A percentile compares a stretch with the other conserved stretches of the same genome.
phyloP scores from a whole-genome alignment of 2,329 filamentous ascomycete species.

The Colletotrichum sp. region DNA sequence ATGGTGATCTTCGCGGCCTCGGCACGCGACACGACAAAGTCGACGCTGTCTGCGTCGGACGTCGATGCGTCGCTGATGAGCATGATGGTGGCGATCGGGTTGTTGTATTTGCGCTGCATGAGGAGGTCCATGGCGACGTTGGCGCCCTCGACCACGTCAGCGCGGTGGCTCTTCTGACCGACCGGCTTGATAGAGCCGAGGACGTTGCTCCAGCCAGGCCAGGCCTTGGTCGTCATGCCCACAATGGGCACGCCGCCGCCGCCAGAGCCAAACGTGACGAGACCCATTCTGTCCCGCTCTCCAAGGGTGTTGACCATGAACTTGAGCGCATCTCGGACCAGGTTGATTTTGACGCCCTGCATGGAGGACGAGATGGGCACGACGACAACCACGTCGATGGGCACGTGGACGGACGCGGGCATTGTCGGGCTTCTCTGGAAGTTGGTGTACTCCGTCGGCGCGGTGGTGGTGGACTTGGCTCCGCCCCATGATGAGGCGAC shows the following conservation, averaged over 20 bases:
- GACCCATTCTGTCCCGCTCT: constrained; percentile 92
- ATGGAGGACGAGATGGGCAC: constrained; percentile 98
- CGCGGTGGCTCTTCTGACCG: constrained; percentile 93
- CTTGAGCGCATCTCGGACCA: constrained; percentile 87
- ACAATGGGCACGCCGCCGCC: constrained; percentile 92
- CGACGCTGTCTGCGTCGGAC: constrained; percentile 91
- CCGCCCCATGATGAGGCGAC: constrained; percentile 82
- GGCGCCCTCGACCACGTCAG: constrained; percentile 95
- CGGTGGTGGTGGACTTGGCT: constrained; percentile 82
- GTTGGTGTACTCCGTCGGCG: constrained; percentile 89
- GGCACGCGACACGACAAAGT: constrained; percentile 95
- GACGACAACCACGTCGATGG: constrained; percentile 93
- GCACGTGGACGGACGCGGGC: constrained; percentile 74
- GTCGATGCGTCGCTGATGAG: constrained; percentile 97
- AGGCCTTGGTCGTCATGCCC: constrained; percentile 96
- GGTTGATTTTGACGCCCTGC: constrained; percentile 98
- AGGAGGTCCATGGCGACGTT: constrained; percentile 98
- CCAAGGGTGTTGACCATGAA: constrained; percentile 92
- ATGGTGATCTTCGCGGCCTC: constrained; percentile 98
- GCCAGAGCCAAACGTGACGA: constrained; percentile 96
- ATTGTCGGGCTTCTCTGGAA: constrained; percentile 58
- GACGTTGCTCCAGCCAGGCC: constrained; percentile 89
- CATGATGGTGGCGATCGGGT: constrained; percentile 93
- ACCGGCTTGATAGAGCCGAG: constrained; percentile 89
- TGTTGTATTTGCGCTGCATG: constrained; percentile 97